Evolutionary conservation across 2,329 filamentous ascomycete genomes (phyloP).

Genomic region (Pleomassaria siparia): DNA sequence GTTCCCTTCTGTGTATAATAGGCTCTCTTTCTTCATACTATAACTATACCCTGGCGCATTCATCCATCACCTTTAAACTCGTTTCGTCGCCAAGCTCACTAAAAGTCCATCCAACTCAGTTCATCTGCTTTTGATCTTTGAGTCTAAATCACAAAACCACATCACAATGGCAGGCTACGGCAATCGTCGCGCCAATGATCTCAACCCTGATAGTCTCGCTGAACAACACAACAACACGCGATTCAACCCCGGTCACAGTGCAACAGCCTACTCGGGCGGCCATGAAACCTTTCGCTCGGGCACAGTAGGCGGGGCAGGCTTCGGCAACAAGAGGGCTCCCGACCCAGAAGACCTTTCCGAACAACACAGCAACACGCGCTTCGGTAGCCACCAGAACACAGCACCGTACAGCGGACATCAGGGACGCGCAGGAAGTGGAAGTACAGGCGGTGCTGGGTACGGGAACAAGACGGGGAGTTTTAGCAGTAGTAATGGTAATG

Average conservation of each 20-base stretch:
- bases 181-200: conserved; percentile 31
- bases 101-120: too few relatives aligned
- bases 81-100: too few relatives aligned
- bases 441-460: conserved; percentile 39
- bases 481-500: conserved; percentile 14
- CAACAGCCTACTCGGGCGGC: conserved; percentile 29
- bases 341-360: conserved; percentile 7
- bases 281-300: conserved; percentile 36
- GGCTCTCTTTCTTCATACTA: too few relatives aligned
- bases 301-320: conserved; percentile 36
- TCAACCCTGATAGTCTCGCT: conserved; percentile 15
- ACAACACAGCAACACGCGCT: conserved; percentile 21
- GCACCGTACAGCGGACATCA: conserved; percentile 26
- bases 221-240: conserved; percentile 30
- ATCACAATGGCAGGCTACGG: conserved; percentile 38
- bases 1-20: too few relatives aligned
- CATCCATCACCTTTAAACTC: too few relatives aligned
- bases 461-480: conserved; percentile 43
- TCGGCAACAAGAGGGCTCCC: conserved; percentile 40
- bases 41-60: too few relatives aligned
- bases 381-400: conserved; percentile 22
- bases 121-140: not conserved
- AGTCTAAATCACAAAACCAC: not conserved
- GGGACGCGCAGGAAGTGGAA: conserved; percentile 33
- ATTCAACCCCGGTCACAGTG: conserved; percentile 28